Percentiles rank a stretch among this genome's conserved stretches.
These are phyloP conservation scores for Lyophyllum decastes DNA, from an alignment of 768 basidiomycete genomes.

Conservation along the genomic window DNA sequence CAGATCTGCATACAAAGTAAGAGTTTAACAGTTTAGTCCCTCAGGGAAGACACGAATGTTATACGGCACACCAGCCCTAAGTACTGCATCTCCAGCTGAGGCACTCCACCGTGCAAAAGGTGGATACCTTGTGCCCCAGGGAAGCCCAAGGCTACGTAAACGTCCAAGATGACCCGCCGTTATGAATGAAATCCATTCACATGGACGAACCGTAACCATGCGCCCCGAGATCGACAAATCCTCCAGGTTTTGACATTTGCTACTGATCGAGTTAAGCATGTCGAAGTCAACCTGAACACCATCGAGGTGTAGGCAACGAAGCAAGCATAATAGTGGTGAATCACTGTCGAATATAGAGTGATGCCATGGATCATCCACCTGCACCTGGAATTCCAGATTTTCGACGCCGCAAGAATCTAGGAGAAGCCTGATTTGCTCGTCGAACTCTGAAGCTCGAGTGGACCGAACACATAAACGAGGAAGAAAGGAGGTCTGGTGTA, in stretches of 20 bases:
- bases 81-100: constrained; percentile 16
- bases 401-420: constrained; percentile 42
- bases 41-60: constrained; percentile 19
- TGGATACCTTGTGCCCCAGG: constrained; percentile 40
- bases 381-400: constrained; percentile 44
- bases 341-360: constrained; percentile 33
- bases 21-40: background rate
- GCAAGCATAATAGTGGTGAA: constrained; percentile 19
- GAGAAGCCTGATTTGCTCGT: constrained; percentile 41
- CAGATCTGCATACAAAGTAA: background rate
- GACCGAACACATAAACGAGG: constrained; percentile 38
- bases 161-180: constrained; percentile 31
- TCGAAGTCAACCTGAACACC: constrained; percentile 42
- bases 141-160: constrained; percentile 35
- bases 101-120: constrained; percentile 41
- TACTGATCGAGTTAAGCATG: constrained; percentile 32
- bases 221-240: constrained; percentile 43
- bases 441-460: constrained; percentile 31
- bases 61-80: constrained; percentile 17
- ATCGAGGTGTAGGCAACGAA: constrained; percentile 42
- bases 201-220: constrained; percentile 31
- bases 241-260: constrained; percentile 38
- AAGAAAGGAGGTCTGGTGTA: constrained; percentile 36
- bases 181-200: constrained; percentile 46
- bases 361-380: constrained; percentile 22